Conservation (phyloP, 495 filamentous ascomycete genomes). For the Lichina pygmaea region DNA sequence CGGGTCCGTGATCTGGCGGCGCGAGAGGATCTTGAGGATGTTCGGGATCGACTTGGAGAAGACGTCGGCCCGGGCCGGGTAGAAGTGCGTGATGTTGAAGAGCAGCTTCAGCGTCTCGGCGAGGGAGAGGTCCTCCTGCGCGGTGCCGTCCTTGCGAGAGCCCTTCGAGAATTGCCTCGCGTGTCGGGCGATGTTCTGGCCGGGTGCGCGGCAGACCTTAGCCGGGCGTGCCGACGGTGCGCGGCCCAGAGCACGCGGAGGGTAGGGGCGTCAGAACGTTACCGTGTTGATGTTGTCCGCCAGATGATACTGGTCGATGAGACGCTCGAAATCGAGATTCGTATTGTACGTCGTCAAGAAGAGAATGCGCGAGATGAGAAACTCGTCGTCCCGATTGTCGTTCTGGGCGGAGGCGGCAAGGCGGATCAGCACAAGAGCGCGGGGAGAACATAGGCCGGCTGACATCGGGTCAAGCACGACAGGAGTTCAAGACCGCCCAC, state of each 20-base stretch:
- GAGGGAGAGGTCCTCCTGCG: slow-evolving; percentile 42
- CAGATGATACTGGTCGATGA: slow-evolving; percentile 44
- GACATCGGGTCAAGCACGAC: background rate
- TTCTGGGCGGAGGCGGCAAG: slow-evolving; percentile 13
- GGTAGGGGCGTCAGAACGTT: slow-evolving; percentile 1
- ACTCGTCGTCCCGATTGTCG: slow-evolving; percentile 66
- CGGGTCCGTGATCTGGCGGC: slow-evolving; percentile 23
- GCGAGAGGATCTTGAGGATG: slow-evolving; percentile 43
- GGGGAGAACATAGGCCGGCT: background rate
- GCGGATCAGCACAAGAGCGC: too few species aligned
- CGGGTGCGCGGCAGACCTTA: background rate
- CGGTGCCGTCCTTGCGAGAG: slow-evolving; percentile 1
- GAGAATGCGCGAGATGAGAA: slow-evolving; percentile 56
- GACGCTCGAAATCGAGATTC: slow-evolving; percentile 31
- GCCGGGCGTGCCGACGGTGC: background rate
- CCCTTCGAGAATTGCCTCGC: slow-evolving; percentile 26
- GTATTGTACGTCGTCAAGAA: slow-evolving; percentile 74
- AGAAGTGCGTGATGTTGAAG: slow-evolving; percentile 63
- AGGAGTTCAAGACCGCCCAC: slow-evolving; percentile 9
- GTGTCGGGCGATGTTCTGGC: slow-evolving; percentile 39
- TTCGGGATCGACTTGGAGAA: slow-evolving; percentile 43
- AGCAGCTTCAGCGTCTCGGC: slow-evolving; percentile 65
- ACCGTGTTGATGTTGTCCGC: slow-evolving; percentile 40
- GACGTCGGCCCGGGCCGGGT: slow-evolving; percentile 23
- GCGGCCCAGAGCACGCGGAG: background rate